Base-by-base conservation (phyloP, 2,329 filamentous ascomycete species). In the Aspergillus sp. region DNA sequence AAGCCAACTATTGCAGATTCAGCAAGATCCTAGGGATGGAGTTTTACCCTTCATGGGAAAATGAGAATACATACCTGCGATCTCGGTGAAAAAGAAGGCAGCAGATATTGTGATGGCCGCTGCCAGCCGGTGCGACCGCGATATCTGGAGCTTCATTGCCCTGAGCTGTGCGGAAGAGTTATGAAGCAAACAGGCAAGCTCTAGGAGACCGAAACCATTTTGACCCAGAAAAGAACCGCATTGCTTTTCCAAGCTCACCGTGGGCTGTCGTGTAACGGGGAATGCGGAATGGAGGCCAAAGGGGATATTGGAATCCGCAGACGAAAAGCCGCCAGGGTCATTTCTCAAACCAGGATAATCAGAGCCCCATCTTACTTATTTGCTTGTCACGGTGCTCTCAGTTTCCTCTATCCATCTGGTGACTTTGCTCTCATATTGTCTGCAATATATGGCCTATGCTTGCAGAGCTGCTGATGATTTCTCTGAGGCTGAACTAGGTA, bases 1-100 rank as follows among this genome's bases (percentile, higher is more conserved):
- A 90, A 88, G 2, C 87, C 87, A 58, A 88, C 84, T 84, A 60
- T 47, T n/a, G 20, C 20, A 49, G 15, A 44, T 17, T 54, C 37
- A 54, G 50, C 17, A 3, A 49, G 27, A 37, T 17, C 22, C 44
- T 22, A 22, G 30, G 34, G 40, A 34, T 65, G 60, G 17, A 15
- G 6, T 5, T 13, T 7, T 5, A n/a, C 7, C 11, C 6, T 7
- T 15, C 5, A 7, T 44, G 39, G 22, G 13, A 9, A 12, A 17
- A 33, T 22, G 39, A 44, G 11, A 54, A 52, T 24, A 41, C 59
- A 45, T 45, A 73, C 70, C 54, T 22, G 70, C 70, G 30, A 72
- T 72, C 45, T 73, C 71, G 5, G 63, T 64, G 3, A 72, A 46
- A 52, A 73, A 73, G 44, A 73, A 73, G 20, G 62, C 66, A 4